Base-by-base conservation (phyloP, 73 alveolate genomes). In the Vitrella brassicaformis region DNA sequence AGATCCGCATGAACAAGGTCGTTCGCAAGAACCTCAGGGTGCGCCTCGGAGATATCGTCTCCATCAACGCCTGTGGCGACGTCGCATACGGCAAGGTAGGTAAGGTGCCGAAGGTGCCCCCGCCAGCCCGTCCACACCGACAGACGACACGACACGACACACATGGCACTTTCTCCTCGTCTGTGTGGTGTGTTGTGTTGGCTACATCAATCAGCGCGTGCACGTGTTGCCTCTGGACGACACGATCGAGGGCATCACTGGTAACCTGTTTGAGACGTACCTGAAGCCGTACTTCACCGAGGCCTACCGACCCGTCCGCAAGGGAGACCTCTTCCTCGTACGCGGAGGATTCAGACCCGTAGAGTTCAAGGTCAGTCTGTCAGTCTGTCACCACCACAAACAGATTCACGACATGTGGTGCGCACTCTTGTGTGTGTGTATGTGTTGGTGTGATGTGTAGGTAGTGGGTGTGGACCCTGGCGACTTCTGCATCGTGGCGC, bases 341-440 rank as follows among this genome's bases (percentile, higher is more conserved):
- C 88, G 98, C 74, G 99, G 98, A n/a, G 99, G 99, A 22, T 93
- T 95, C 89, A 87, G 94, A 75, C 91, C 96, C 30, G 99, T 93
- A 30, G 99, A 95, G 88, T 95, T 95, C 93, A 95, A 95, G 93
- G 96, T 91, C 29, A 25, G 56, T 39, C 56, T 39, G 14, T 39
- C 56, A 14, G 4, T 39, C 56, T 39, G 4, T 39, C 56, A n/a
- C n/a, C n/a, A n/a, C n/a, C n/a, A n/a, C n/a, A n/a, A n/a, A n/a
- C n/a, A n/a, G n/a, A n/a, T n/a, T n/a, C n/a, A n/a, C n/a, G n/a
- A n/a, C n/a, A n/a, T n/a, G n/a, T n/a, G n/a, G n/a, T n/a, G n/a
- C n/a, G n/a, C n/a, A n/a, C n/a, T n/a, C n/a, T n/a, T n/a, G 56
- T 39, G 14, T 39, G 56, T 39, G 56, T 4, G 14, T 39, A 39